Evolutionary conservation across 768 basidiomycete genomes (phyloP).

Genomic region (Xanthoconium stramineum): DNA sequence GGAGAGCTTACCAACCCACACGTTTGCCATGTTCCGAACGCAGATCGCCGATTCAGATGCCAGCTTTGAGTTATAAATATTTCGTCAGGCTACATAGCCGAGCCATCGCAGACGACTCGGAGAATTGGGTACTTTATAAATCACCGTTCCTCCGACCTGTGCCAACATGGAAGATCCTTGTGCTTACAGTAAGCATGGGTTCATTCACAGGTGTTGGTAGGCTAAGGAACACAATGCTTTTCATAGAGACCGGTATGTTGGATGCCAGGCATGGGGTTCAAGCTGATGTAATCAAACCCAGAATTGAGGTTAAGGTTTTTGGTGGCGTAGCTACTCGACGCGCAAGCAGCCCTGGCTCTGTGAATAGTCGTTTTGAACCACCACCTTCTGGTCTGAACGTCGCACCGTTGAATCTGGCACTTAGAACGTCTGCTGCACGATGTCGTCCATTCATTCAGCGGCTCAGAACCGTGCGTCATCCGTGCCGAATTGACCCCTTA

Average conservation of each 20-base stretch:
- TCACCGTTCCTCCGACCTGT: too few relatives aligned
- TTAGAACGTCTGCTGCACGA: slow-evolving; percentile 12
- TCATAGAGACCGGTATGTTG: background rate
- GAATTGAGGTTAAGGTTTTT: slow-evolving; percentile 24
- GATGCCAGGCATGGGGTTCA: background rate
- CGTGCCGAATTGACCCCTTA: background rate
- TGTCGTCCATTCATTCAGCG: slow-evolving; percentile 57
- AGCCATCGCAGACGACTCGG: too few relatives aligned
- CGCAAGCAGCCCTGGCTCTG: slow-evolving; percentile 4
- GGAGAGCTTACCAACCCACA: background rate
- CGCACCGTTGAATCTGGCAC: too few relatives aligned
- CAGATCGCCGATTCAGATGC: background rate
- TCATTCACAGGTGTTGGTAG: background rate
- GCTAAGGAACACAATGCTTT: background rate
- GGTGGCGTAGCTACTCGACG: background rate
- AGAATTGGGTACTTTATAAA: too few relatives aligned
- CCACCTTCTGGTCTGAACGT: background rate
- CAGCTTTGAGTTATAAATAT: too few relatives aligned
- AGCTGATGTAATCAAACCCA: slow-evolving; percentile 15
- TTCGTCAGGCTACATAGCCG: too few relatives aligned
- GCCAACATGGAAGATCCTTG: too few relatives aligned
- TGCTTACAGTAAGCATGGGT: background rate
- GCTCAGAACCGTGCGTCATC: slow-evolving; percentile 57
- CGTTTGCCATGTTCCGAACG: slow-evolving; percentile 1
- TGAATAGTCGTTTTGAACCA: background rate